phyloP scores from a whole-genome alignment of 306 rosid species.

The Spatholobus suberectus region DNA sequence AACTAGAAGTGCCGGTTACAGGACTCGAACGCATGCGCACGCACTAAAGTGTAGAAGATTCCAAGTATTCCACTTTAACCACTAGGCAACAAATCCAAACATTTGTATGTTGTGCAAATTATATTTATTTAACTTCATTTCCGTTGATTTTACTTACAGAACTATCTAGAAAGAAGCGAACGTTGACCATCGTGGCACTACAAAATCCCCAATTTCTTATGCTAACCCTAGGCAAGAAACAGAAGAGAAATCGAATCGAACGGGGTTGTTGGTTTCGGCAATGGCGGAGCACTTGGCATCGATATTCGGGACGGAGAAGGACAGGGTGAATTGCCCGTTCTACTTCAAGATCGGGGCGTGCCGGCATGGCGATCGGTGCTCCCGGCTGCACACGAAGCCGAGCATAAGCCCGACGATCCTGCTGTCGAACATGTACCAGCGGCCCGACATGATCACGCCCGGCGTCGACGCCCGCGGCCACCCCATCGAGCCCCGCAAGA shows the following conservation, averaged over 20 bases:
- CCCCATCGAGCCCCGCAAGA: constrained; percentile 64
- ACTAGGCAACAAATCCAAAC: too few species aligned
- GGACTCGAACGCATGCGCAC: too few species aligned
- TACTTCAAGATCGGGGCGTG: constrained; percentile 88
- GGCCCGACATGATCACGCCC: constrained; percentile 79
- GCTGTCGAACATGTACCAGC: constrained; percentile 80
- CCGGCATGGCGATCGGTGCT: constrained; percentile 76
- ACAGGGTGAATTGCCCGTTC: constrained; percentile 80
- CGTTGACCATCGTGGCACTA: not conserved
- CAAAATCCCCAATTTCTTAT: constrained; percentile 21
- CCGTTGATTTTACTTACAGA: not conserved
- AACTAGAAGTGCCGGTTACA: too few species aligned
- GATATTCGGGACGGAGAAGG: constrained; percentile 79
- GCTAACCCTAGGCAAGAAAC: not conserved
- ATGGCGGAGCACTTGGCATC: constrained; percentile 87
- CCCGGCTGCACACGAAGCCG: constrained; percentile 76
- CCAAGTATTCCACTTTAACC: too few species aligned
- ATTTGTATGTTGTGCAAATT: too few species aligned
- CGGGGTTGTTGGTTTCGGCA: not conserved
- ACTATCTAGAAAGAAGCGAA: constrained; percentile 2
- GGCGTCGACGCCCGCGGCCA: constrained; percentile 71
- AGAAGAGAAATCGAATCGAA: not conserved
- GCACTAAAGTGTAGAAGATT: too few species aligned
- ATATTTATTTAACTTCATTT: too few species aligned
- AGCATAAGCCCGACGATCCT: constrained; percentile 71